Base-by-base conservation (phyloP, 1,284 basidiomycete genomes). In the Meira miltonrushii region DNA sequence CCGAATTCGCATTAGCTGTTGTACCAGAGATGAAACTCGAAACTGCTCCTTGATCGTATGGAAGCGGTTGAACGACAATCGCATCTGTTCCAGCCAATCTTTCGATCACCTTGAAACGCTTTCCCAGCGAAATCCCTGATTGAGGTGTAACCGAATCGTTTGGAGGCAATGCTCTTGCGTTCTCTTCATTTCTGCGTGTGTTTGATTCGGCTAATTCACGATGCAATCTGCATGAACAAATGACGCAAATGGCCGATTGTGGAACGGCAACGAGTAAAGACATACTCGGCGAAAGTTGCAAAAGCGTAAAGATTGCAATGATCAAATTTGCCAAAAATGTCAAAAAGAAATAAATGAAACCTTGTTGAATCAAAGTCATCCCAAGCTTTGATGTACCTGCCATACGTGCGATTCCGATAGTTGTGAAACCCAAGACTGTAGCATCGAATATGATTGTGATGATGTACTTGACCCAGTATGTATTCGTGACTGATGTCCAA, bases 331-430 rank as follows among this genome's bases (percentile, higher is more conserved):
- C 60, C 23, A 70, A 43, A 48, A 66, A 58, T 0, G 67, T 67
- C n/a, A 61, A 48, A n/a, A 67, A 28, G 56, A 72, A 72, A 61
- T 73, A 73, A 58, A 66, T 52, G n/a, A 68, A 41, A 7, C 71
- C 71, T 39, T 73, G 71, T 46, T 58, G 52, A 58, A 73, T 53
- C 13, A 73, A 57, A 5, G 68, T 44, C 15, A 49, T 28, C 6
- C 69, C 69, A 49, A 73, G 66, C 41, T 67, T 63, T 12, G 38
- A 54, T n/a, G 33, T 13, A 21, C 58, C 58, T 51, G 55, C 69
- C 69, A 71, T 64, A 13, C 61, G 46, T 25, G 63, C 25, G n/a
- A 71, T 63, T 21, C 71, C 71, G 17, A 59, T 54, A 1, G 65
- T 53, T 40, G 69, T 69, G 23, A 71, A 56, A 28, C 61, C 17